Evolutionary conservation across 805 yeast species (phyloP).

Genomic region (Suhomyces sp.): DNA sequence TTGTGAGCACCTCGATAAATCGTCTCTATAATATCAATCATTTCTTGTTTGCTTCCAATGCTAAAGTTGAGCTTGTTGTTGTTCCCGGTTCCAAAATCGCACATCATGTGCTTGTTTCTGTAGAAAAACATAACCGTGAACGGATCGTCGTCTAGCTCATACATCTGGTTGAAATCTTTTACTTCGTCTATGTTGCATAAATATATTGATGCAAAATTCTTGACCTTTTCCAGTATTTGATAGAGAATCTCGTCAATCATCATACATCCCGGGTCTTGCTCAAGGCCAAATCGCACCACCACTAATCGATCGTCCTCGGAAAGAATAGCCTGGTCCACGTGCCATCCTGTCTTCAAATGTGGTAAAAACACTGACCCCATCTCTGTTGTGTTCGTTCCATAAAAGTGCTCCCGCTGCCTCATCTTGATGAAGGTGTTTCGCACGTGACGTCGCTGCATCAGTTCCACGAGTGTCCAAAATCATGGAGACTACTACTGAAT

Average conservation of each 20-base stretch:
- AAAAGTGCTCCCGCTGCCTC: neutral
- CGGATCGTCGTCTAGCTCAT: conserved; percentile 67
- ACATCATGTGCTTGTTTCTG: conserved; percentile 94
- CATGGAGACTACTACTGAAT: no score
- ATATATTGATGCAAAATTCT: conserved; percentile 84
- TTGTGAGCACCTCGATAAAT: conserved; percentile 87
- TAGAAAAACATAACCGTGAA: conserved; percentile 91
- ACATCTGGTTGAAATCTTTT: conserved; percentile 85
- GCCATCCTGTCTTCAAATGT: conserved; percentile 86
- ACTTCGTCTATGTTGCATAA: conserved; percentile 87
- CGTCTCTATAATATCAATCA: conserved; percentile 87
- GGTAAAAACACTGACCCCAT: conserved; percentile 86
- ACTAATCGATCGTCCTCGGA: conserved; percentile 88
- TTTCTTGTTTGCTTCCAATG: conserved; percentile 75
- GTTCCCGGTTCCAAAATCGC: conserved; percentile 97
- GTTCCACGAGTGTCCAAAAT: no score
- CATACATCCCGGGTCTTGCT: conserved; percentile 74
- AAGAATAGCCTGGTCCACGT: conserved; percentile 94
- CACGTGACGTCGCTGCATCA: neutral
- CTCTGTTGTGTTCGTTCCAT: neutral
- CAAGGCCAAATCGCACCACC: conserved; percentile 84
- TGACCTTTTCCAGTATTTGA: conserved; percentile 75
- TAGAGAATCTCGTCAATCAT: conserved; percentile 84
- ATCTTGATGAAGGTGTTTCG: neutral
- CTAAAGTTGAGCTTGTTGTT: conserved; percentile 87